Percentiles rank a stretch among this genome's conserved stretches.
These are phyloP conservation scores for Ananas comosus DNA, from an alignment of 176 grass and related monocot species.

Conservation along the genomic window DNA sequence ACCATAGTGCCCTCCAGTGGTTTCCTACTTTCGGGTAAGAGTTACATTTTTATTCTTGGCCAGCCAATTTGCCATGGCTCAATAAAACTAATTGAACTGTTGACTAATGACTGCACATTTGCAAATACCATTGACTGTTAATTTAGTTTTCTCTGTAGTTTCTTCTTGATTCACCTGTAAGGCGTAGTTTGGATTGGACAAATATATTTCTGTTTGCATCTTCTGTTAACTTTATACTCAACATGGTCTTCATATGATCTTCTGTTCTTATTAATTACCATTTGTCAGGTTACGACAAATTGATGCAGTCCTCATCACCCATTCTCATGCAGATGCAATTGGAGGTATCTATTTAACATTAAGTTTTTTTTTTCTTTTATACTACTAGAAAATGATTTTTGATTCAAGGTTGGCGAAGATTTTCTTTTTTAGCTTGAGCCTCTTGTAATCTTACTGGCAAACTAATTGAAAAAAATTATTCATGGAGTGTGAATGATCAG, in stretches of 20 bases:
- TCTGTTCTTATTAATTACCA: constrained; percentile 7
- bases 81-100: too few species aligned
- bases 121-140: not conserved
- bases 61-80: too few species aligned
- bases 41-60: not conserved
- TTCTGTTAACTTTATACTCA: not conserved
- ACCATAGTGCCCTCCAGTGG: constrained; percentile 72
- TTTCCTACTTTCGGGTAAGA: constrained; percentile 73
- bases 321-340: constrained; percentile 96
- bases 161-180: not conserved
- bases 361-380: not conserved
- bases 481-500: too few species aligned
- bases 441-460: not conserved
- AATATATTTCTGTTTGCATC: not conserved
- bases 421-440: not conserved
- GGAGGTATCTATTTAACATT: constrained; percentile 47
- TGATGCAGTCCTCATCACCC: constrained; percentile 78
- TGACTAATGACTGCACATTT: too few species aligned
- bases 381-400: not conserved
- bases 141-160: not conserved
- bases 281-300: constrained; percentile 57
- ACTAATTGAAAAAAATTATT: not conserved
- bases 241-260: not conserved
- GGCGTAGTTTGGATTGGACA: not conserved
- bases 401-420: not conserved